These are phyloP conservation scores for Wickerhamomyces ciferrii DNA, from an alignment of 805 yeast genomes.

Conservation along the genomic window DNA sequence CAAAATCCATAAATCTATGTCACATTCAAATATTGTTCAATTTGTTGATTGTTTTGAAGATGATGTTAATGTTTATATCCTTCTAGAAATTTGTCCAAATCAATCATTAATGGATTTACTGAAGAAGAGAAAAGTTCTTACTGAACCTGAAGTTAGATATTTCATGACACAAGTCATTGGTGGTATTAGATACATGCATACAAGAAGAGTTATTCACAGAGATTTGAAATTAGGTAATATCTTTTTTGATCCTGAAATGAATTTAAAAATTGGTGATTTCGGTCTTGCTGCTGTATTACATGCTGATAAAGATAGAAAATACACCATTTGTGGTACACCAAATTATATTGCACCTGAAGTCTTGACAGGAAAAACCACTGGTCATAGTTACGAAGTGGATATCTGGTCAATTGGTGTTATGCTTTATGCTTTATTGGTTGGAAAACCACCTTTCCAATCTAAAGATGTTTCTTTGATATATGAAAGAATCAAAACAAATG, in stretches of 20 bases:
- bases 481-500: slow-evolving; percentile 82
- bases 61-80: slow-evolving; percentile 86
- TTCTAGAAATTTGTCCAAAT: slow-evolving; percentile 92
- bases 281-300: slow-evolving; percentile 96
- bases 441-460: slow-evolving; percentile 97
- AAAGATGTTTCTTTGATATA: slow-evolving; percentile 90
- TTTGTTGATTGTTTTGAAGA: slow-evolving; percentile 97
- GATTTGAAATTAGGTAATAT: slow-evolving; percentile 95
- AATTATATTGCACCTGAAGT: slow-evolving; percentile 99
- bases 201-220: slow-evolving; percentile 89
- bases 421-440: slow-evolving; percentile 87
- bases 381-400: slow-evolving; percentile 94
- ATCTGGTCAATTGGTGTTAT: slow-evolving; percentile 98
- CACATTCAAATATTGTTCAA: slow-evolving; percentile 85
- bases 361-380: slow-evolving; percentile 77
- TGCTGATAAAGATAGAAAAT: slow-evolving; percentile 65
- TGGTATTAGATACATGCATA: slow-evolving; percentile 89
- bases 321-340: slow-evolving; percentile 98
- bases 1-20: slow-evolving; percentile 86
- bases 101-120: slow-evolving; percentile 92
- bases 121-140: slow-evolving; percentile 74
- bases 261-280: slow-evolving; percentile 94
- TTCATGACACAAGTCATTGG: slow-evolving; percentile 92
- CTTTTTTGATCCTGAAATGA: slow-evolving; percentile 90
- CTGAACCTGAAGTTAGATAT: slow-evolving; percentile 88